A percentile compares a stretch with the other conserved stretches of the same genome.
These are phyloP conservation scores for Solanum gandarillasii DNA, from an alignment of 257 asterid species.

Conservation along the genomic window DNA sequence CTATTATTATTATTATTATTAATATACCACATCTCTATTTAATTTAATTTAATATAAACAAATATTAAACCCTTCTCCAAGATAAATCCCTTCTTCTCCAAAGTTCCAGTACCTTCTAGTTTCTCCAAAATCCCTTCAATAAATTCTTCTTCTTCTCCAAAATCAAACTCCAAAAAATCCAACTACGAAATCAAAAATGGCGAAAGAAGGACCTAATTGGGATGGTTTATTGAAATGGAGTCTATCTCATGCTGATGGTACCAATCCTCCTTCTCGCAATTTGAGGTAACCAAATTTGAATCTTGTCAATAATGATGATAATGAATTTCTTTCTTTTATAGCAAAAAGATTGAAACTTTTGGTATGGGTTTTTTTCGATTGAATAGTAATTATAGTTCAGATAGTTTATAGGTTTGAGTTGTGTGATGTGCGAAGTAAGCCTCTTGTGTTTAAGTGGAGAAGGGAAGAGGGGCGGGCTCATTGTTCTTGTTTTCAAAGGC, in stretches of 20 bases:
- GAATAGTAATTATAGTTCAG: neutral
- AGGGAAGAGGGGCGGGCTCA: neutral
- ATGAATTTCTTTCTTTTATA: neutral
- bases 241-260: conserved; percentile 71
- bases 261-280: conserved; percentile 49
- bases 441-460: neutral
- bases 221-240: conserved; percentile 95
- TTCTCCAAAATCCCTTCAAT: neutral
- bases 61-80: neutral
- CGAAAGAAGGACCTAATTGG: conserved; percentile 82
- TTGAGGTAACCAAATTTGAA: conserved; percentile 37
- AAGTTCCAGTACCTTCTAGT: neutral
- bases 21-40: too few relatives aligned
- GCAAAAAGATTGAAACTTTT: neutral
- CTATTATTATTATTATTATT: too few relatives aligned
- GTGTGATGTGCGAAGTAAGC: neutral
- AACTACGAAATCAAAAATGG: conserved; percentile 27
- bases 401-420: neutral
- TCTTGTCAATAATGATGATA: neutral
- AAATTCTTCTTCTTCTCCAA: neutral
- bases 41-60: neutral
- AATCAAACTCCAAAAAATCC: neutral
- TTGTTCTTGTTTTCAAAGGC: neutral
- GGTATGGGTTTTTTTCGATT: neutral
- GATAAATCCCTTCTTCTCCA: neutral